Evolutionary conservation across 169 alveolate genomes (phyloP).

Genomic region (Plasmodium sp.): DNA sequence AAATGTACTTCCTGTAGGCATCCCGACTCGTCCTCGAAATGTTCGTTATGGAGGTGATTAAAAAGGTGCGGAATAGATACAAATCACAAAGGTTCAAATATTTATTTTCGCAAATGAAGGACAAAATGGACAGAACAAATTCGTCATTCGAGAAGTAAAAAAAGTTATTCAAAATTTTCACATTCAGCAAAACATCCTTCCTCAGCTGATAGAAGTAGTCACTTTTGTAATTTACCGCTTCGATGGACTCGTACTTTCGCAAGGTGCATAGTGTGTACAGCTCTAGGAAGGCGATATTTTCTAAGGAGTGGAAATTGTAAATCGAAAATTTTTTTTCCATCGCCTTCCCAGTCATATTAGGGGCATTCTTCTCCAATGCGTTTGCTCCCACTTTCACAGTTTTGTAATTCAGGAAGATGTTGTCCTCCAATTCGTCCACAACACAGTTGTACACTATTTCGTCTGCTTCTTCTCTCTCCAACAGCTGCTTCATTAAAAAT

Average conservation of each 20-base stretch:
- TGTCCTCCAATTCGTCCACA: constrained; percentile 21
- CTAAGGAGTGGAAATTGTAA: constrained; percentile 50
- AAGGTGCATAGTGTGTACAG: constrained; percentile 57
- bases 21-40: constrained; percentile 62
- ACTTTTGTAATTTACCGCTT: constrained; percentile 34
- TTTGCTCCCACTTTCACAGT: neutral
- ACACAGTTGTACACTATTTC: constrained; percentile 5
- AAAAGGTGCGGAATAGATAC: constrained; percentile 44
- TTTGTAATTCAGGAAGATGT: constrained; percentile 65
- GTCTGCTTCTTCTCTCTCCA: constrained; percentile 1
- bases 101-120: constrained; percentile 72
- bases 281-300: constrained; percentile 58
- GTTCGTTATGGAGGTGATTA: constrained; percentile 47
- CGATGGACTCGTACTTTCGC: constrained; percentile 26
- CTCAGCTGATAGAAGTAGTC: constrained; percentile 36
- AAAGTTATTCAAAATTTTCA: constrained; percentile 29
- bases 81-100: constrained; percentile 67
- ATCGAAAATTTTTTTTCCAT: neutral
- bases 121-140: constrained; percentile 39
- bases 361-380: neutral
- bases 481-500: neutral
- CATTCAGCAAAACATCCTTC: constrained; percentile 41
- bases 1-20: constrained; percentile 63
- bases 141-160: constrained; percentile 60
- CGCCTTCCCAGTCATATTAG: neutral